These are phyloP conservation scores for Tylopilus cervinicoccineus DNA, from an alignment of 768 basidiomycete genomes.

Conservation along the genomic window DNA sequence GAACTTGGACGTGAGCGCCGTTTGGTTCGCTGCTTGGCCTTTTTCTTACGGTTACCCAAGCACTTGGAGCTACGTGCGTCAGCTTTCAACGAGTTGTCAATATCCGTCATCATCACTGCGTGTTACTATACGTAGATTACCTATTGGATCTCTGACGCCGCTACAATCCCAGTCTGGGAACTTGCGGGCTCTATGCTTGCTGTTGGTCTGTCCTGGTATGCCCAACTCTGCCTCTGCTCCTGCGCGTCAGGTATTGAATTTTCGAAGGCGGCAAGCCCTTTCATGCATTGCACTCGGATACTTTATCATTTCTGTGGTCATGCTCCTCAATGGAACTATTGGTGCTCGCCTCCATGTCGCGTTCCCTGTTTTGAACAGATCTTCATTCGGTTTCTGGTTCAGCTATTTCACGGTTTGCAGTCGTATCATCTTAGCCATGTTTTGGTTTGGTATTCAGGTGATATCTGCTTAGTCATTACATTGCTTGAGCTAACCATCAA, in stretches of 20 bases:
- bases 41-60: constrained; percentile 6
- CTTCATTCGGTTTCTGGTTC: constrained; percentile 88
- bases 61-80: constrained; percentile 66
- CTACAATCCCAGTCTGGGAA: constrained; percentile 23
- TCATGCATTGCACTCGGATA: constrained; percentile 70
- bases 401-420: constrained; percentile 85
- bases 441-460: constrained; percentile 81
- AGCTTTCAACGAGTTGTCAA: constrained; percentile 39
- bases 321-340: constrained; percentile 77
- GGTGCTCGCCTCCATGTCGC: constrained; percentile 78
- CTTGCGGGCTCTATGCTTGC: constrained; percentile 74
- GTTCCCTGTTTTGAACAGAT: constrained; percentile 73
- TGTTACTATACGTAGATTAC: constrained; percentile 14
- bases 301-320: constrained; percentile 65
- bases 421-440: constrained; percentile 70
- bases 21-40: neutral
- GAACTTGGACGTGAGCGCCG: constrained; percentile 58
- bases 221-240: neutral
- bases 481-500: neutral
- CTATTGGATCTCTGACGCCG: constrained; percentile 28
- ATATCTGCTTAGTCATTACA: neutral
- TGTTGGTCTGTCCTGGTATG: constrained; percentile 66
- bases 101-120: neutral
- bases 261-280: constrained; percentile 61
- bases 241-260: neutral